Conservation (phyloP, 805 yeast species). For the Candida suzukii region DNA sequence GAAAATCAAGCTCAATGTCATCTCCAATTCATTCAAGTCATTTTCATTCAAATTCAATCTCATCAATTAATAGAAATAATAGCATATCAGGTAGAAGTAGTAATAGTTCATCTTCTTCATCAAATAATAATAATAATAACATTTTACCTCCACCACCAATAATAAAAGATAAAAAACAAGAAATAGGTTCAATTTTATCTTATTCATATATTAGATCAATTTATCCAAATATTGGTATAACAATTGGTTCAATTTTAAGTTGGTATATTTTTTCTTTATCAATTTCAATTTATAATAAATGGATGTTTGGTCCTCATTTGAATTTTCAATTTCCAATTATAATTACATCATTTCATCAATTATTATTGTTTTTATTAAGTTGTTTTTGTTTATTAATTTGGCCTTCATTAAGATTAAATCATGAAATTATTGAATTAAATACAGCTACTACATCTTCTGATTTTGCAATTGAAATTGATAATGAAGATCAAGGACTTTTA, state of each 20-base stretch:
- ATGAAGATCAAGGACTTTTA: conserved; percentile 3
- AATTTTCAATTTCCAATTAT: conserved; percentile 79
- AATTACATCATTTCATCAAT: conserved; percentile 81
- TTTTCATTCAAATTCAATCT: not conserved
- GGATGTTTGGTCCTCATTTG: conserved; percentile 90
- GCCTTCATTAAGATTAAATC: conserved; percentile 42
- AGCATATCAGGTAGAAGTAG: no score
- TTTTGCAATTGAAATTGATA: conserved; percentile 8
- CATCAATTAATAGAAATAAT: not conserved
- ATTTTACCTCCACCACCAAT: no score
- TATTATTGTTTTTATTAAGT: conserved; percentile 54
- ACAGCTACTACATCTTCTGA: conserved; percentile 11
- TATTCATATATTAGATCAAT: conserved; percentile 2
- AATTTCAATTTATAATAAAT: conserved; percentile 80
- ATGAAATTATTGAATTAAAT: not conserved
- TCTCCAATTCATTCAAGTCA: not conserved
- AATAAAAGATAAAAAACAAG: not conserved
- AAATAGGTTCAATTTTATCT: not conserved
- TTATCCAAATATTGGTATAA: conserved; percentile 22
- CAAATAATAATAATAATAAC: not conserved
- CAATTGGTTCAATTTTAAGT: conserved; percentile 20
- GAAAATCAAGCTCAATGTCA: not conserved
- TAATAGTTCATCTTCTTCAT: not conserved
- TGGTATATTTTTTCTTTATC: conserved; percentile 70
- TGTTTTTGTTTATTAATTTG: conserved; percentile 33